Percentiles rank a stretch among this genome's conserved stretches.
Evolutionary conservation across 441 rosid genomes (phyloP).

Genomic region (Gossypium armourianum): DNA sequence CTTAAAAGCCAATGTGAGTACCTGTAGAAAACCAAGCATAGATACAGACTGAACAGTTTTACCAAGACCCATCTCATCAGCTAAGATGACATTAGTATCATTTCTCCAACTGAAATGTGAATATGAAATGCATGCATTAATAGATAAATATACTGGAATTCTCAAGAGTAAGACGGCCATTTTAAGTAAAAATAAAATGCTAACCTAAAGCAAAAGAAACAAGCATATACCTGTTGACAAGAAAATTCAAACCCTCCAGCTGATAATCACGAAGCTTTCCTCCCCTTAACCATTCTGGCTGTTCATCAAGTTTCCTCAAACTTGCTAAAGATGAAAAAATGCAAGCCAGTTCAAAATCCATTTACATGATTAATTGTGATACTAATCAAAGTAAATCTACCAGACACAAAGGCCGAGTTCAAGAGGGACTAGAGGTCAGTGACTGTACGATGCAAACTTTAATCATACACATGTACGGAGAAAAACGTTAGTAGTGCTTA

Average conservation of each 20-base stretch:
- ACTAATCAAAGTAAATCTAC: background rate
- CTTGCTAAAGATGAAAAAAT: conserved; percentile 41
- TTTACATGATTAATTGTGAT: background rate
- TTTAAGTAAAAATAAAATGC: conserved; percentile 17
- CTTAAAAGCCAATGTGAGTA: conserved; percentile 20
- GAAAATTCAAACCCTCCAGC: conserved; percentile 93
- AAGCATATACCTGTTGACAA: conserved; percentile 78
- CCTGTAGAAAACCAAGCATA: conserved; percentile 99
- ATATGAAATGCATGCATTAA: conserved; percentile 16
- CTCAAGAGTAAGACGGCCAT: background rate
- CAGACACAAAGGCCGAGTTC: background rate
- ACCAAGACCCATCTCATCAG: conserved; percentile 99
- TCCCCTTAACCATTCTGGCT: conserved; percentile 92
- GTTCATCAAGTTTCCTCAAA: conserved; percentile 93
- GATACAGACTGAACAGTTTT: conserved; percentile 99
- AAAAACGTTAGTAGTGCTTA: conserved; percentile 20
- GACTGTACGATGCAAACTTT: background rate
- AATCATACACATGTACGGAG: background rate
- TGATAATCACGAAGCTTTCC: conserved; percentile 99
- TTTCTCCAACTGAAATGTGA: conserved; percentile 73
- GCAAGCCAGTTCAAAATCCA: background rate
- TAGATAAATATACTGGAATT: conserved; percentile 8
- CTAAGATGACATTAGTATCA: conserved; percentile 98
- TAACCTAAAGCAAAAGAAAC: conserved; percentile 13
- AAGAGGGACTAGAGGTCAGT: background rate